A percentile compares a stretch with the other conserved stretches of the same genome.
Conservation (phyloP, 2,329 filamentous ascomycete species). For the Metarhizium rileyi region DNA sequence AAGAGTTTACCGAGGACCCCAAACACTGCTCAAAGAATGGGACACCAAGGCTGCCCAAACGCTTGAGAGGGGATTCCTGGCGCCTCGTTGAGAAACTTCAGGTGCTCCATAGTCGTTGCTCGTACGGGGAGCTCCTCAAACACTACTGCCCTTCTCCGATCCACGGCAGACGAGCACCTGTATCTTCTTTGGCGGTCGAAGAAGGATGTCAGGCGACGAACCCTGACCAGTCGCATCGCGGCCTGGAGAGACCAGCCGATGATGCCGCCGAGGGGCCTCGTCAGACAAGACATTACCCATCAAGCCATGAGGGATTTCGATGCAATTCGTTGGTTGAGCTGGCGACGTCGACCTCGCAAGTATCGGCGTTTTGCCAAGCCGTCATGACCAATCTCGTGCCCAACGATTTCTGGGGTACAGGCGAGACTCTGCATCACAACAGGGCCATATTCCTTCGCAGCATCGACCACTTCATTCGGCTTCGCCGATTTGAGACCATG, state of each 20-base stretch:
- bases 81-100: slow-evolving; percentile 60
- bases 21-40: slow-evolving; percentile 8
- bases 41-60: slow-evolving; percentile 43
- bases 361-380: slow-evolving; percentile 82
- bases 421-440: slow-evolving; percentile 47
- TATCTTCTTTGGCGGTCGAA: not conserved
- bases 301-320: not conserved
- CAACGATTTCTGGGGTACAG: slow-evolving; percentile 60
- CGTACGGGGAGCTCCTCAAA: slow-evolving; percentile 67
- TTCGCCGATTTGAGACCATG: slow-evolving; percentile 74
- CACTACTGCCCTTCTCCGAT: slow-evolving; percentile 63
- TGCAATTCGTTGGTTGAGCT: slow-evolving; percentile 48
- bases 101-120: slow-evolving; percentile 60
- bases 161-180: slow-evolving; percentile 10
- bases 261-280: not conserved
- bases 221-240: not conserved
- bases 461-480: slow-evolving; percentile 66
- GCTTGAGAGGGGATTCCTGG: slow-evolving; percentile 54
- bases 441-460: slow-evolving; percentile 49
- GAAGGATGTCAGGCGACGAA: not conserved
- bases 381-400: slow-evolving; percentile 66
- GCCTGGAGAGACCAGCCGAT: not conserved
- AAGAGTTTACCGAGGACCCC: slow-evolving; percentile 13
- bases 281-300: not conserved
- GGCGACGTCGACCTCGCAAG: slow-evolving; percentile 55